Conservation (phyloP, 495 filamentous ascomycete genomes). For the Aspergillus egyptiacus region DNA sequence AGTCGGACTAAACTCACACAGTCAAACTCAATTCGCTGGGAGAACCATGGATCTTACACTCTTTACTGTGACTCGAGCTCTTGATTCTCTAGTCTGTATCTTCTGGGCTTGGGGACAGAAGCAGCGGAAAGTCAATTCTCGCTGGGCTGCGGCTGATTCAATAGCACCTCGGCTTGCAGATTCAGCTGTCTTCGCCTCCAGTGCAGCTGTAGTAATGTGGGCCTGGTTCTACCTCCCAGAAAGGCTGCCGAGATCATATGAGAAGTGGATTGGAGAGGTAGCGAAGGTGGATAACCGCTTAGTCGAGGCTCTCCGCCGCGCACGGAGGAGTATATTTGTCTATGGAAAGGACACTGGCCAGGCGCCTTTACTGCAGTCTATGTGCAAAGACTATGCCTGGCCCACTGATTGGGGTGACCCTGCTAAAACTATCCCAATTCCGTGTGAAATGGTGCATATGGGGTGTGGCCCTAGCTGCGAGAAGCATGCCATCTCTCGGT, state of each 20-base stretch:
- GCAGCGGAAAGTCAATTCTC: conserved; percentile 27
- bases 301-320: conserved; percentile 65
- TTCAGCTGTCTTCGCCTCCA: conserved; percentile 68
- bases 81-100: conserved; percentile 64
- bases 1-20: conserved; percentile 14
- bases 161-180: conserved; percentile 52
- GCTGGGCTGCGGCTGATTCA: conserved; percentile 48
- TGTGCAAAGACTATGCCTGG: conserved; percentile 69
- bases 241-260: conserved; percentile 68
- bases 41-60: conserved; percentile 82
- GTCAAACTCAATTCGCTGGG: conserved; percentile 50
- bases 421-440: conserved; percentile 63
- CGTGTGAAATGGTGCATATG: conserved; percentile 87
- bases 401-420: conserved; percentile 76
- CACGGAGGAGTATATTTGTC: conserved; percentile 53
- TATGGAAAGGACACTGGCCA: conserved; percentile 79
- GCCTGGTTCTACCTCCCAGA: conserved; percentile 75
- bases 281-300: conserved; percentile 77
- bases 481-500: conserved; percentile 65
- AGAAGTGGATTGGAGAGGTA: conserved; percentile 76
- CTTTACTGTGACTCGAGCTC: conserved; percentile 68
- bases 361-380: conserved; percentile 59
- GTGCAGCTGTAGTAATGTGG: conserved; percentile 83
- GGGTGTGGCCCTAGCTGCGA: conserved; percentile 73
- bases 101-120: conserved; percentile 51